These are phyloP conservation scores for Fraxinus quadrangulata DNA, from an alignment of 257 asterid genomes.

Conservation along the genomic window DNA sequence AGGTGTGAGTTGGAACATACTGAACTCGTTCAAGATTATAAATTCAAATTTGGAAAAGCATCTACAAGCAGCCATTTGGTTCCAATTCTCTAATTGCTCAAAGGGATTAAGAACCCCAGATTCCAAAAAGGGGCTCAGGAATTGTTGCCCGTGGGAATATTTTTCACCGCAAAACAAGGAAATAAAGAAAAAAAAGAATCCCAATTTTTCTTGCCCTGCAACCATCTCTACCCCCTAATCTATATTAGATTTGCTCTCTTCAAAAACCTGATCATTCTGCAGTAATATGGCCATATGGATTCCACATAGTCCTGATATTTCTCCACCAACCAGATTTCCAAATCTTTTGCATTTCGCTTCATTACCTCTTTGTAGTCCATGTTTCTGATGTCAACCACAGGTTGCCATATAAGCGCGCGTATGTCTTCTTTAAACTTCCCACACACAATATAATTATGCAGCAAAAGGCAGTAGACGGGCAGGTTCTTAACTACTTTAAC, in stretches of 20 bases:
- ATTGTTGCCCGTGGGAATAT: slow-evolving; percentile 22
- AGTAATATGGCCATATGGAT: slow-evolving; percentile 75
- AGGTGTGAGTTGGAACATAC: neutral
- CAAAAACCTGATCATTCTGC: slow-evolving; percentile 67
- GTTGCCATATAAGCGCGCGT: slow-evolving; percentile 41
- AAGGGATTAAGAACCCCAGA: slow-evolving; percentile 32
- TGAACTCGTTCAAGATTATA: slow-evolving; percentile 18
- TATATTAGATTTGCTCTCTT: slow-evolving; percentile 78
- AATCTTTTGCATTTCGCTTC: slow-evolving; percentile 42
- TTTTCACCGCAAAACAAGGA: slow-evolving; percentile 27
- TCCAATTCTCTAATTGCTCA: slow-evolving; percentile 14
- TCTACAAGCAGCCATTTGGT: neutral
- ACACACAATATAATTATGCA: slow-evolving; percentile 31
- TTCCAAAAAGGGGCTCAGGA: slow-evolving; percentile 33
- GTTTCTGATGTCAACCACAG: slow-evolving; percentile 44
- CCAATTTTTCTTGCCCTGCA: slow-evolving; percentile 16
- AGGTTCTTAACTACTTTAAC: slow-evolving; percentile 51
- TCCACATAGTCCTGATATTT: slow-evolving; percentile 65
- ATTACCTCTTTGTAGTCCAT: slow-evolving; percentile 46
- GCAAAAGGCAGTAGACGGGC: slow-evolving; percentile 43
- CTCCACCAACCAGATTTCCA: slow-evolving; percentile 51
- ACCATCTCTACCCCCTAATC: neutral
- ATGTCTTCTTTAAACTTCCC: slow-evolving; percentile 64
- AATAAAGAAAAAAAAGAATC: neutral
- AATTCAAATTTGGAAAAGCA: slow-evolving; percentile 13